Evolutionary conservation across 2,329 filamentous ascomycete genomes (phyloP).

Genomic region (Penicillium glabrum): DNA sequence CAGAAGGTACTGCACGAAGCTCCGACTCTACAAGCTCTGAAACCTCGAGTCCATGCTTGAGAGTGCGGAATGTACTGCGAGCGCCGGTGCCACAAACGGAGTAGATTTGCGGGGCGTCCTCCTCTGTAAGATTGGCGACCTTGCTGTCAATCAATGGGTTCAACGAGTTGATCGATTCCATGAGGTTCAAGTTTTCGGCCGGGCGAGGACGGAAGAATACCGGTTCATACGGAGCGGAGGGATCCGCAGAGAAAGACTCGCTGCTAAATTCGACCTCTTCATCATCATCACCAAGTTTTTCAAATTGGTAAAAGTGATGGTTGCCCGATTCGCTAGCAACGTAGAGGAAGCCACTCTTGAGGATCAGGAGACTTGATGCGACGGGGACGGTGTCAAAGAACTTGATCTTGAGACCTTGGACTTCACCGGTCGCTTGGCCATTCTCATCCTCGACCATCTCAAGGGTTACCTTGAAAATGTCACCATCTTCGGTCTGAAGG

Average conservation of each 20-base stretch:
- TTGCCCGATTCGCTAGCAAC: constrained; percentile 91
- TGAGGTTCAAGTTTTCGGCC: constrained; percentile 77
- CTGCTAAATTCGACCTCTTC: constrained; percentile 84
- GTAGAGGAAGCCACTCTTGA: constrained; percentile 95
- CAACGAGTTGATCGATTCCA: constrained; percentile 83
- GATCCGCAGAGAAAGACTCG: constrained; percentile 76
- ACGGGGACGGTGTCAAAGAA: constrained; percentile 97
- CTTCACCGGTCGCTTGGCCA: constrained; percentile 76
- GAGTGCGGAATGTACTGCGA: constrained; percentile 82
- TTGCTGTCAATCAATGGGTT: constrained; percentile 91
- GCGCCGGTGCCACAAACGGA: constrained; percentile 86
- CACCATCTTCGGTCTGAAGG: constrained; percentile 94
- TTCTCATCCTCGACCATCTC: constrained; percentile 82
- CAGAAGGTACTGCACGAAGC: constrained; percentile 80
- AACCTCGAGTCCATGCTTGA: constrained; percentile 90
- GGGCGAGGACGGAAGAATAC: constrained; percentile 82
- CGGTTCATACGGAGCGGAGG: constrained; percentile 68
- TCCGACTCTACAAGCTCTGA: constrained; percentile 95
- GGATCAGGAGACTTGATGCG: constrained; percentile 81
- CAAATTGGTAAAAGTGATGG: constrained; percentile 93
- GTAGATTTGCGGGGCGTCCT: constrained; percentile 96
- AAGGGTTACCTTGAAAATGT: constrained; percentile 93
- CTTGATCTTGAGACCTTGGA: constrained; percentile 83
- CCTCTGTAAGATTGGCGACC: constrained; percentile 83
- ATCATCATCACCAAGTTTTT: constrained; percentile 93